Evolutionary conservation across 495 filamentous ascomycete species (phyloP), one percentile per base, ranked within the genome.

Genomic region (Neurospora sp.): DNA sequence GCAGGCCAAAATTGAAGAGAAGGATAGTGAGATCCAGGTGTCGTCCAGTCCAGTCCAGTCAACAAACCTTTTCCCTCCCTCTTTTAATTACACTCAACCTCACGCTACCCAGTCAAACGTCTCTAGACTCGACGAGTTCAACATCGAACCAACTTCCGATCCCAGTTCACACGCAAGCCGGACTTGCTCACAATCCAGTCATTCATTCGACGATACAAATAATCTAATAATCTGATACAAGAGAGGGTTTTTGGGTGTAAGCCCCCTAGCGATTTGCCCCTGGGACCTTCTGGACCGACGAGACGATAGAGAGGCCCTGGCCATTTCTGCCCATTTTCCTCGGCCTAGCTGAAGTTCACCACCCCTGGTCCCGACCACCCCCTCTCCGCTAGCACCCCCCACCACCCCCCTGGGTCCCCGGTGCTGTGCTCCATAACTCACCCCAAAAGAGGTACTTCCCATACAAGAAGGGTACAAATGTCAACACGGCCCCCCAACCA

Each of bases 401-500:
- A 77, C 74, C 76, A 66, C 54, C 54, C 54, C 48, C 54, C 48
- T 31, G 54, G 28, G 28, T 28, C 76, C 74, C 75, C 69, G 73
- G 71, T 73, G 73, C 78, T 66, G 54, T 66, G 54, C 54, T 62
- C 54, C 54, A 62, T 62, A 62, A 62, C 54, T 80, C 82, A 75
- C 73, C 73, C 80, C 79, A 75, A 81, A 81, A 79, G 81, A 82
- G 81, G 81, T 84, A 81, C 83, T 79, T 82, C 69, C 72, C 71
- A 71, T 77, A 75, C 73, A 76, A 78, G 74, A 81, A 80, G 72
- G 79, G 81, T 89, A 89, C 87, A 89, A 88, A 89, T 89, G 86
- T 85, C 87, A 85, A 84, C 82, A 81, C 83, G 83, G 82, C 83
- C 86, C 87, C 85, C 86, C 84, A 88, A 84, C 82, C 79, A 84